Conservation (phyloP, 768 basidiomycete species). For the Boletellus ananiceps region DNA sequence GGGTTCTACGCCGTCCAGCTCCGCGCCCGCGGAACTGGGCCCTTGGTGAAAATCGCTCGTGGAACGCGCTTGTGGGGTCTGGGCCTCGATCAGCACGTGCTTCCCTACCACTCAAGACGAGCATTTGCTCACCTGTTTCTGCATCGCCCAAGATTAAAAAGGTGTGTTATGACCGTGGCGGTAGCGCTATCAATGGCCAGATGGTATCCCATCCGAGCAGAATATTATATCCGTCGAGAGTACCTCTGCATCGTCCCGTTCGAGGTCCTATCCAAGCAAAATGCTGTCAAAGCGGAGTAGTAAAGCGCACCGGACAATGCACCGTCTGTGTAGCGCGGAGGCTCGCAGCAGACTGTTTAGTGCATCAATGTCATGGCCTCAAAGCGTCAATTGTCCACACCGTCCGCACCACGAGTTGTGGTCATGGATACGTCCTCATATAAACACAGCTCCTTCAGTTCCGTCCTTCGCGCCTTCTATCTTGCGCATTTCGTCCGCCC, state of each 20-base stretch:
- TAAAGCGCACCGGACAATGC: constrained; percentile 19
- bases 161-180: constrained; percentile 16
- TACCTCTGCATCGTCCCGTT: constrained; percentile 1
- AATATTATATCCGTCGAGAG: constrained; percentile 15
- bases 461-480: constrained; percentile 29
- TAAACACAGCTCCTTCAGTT: constrained; percentile 24
- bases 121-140: constrained; percentile 15
- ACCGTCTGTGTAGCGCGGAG: constrained; percentile 7
- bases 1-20: constrained; percentile 6
- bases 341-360: constrained; percentile 14
- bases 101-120: constrained; percentile 15
- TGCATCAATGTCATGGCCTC: constrained; percentile 18
- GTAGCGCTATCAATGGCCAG: constrained; percentile 12
- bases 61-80: constrained; percentile 16
- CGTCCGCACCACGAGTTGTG: constrained; percentile 24
- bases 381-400: constrained; percentile 21
- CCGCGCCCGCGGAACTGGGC: constrained; percentile 1
- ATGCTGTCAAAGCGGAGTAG: constrained; percentile 20
- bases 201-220: constrained; percentile 8
- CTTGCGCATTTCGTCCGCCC: constrained; percentile 17
- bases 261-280: constrained; percentile 1
- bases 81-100: constrained; percentile 23
- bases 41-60: constrained; percentile 12
- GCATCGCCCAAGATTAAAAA: constrained; percentile 24
- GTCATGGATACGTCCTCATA: constrained; percentile 22